Evolutionary conservation across 169 alveolate species (phyloP).

Genomic region (Ichthyophthirius multifiliis): DNA sequence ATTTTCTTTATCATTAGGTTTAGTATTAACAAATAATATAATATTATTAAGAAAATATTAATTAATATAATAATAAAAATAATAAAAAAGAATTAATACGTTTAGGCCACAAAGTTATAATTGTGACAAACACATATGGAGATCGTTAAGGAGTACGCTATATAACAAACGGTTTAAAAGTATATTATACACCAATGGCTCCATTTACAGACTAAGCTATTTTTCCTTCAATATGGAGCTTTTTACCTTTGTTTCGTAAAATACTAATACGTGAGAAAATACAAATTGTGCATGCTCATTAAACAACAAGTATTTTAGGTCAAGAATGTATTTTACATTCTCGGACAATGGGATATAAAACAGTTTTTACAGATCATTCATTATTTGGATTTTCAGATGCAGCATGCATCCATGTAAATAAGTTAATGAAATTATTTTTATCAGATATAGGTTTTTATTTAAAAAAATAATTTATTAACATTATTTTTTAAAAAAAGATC

Average conservation of each 20-base stretch:
- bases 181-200: constrained; percentile 93
- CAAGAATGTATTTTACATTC: constrained; percentile 77
- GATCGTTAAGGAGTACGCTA: constrained; percentile 96
- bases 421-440: constrained; percentile 80
- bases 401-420: constrained; percentile 94
- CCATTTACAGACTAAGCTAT: constrained; percentile 84
- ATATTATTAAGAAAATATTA: not conserved
- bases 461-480: too few species aligned
- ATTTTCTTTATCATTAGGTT: constrained; percentile 85
- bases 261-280: constrained; percentile 94
- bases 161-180: constrained; percentile 97
- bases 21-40: not conserved
- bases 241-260: constrained; percentile 85
- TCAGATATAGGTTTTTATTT: constrained; percentile 46
- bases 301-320: constrained; percentile 84
- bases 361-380: constrained; percentile 99
- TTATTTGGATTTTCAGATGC: constrained; percentile 95
- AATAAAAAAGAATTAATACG: constrained; percentile 8
- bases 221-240: constrained; percentile 64
- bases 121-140: constrained; percentile 93
- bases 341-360: constrained; percentile 82
- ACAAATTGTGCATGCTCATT: constrained; percentile 96
- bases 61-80: not conserved
- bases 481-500: constrained; percentile 59
- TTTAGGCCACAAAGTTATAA: constrained; percentile 95